A percentile compares a stretch with the other conserved stretches of the same genome.
Conservation (phyloP, 495 filamentous ascomycete species). For the Penicillium odoratum region DNA sequence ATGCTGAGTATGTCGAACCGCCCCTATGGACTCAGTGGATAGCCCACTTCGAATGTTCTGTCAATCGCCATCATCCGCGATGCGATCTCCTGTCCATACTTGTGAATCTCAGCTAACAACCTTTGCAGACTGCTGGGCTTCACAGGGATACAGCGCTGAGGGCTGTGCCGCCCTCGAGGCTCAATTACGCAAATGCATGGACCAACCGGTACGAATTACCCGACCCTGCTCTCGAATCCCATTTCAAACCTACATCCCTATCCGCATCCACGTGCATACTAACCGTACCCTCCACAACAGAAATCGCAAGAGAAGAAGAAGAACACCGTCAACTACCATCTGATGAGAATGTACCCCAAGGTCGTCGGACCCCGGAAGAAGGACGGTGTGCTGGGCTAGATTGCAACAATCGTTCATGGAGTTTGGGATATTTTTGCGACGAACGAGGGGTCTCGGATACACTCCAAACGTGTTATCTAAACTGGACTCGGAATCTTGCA, state of each 20-base stretch:
- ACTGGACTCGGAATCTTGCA: slow-evolving; percentile 5
- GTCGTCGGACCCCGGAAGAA: slow-evolving; percentile 73
- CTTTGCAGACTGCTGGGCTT: slow-evolving; percentile 86
- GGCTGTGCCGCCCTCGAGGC: slow-evolving; percentile 82
- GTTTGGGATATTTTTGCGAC: slow-evolving; percentile 21
- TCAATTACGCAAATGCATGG: slow-evolving; percentile 89
- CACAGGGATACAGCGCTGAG: slow-evolving; percentile 67
- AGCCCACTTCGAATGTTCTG: neutral
- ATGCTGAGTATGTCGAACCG: slow-evolving; percentile 72
- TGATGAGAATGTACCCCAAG: slow-evolving; percentile 80
- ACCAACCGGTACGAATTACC: slow-evolving; percentile 62
- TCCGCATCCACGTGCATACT: slow-evolving; percentile 5
- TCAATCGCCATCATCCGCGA: neutral
- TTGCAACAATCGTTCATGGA: slow-evolving; percentile 15
- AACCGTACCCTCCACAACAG: slow-evolving; percentile 36
- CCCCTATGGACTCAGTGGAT: neutral
- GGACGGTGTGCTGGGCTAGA: slow-evolving; percentile 48
- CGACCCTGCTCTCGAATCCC: neutral
- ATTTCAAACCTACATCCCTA: neutral
- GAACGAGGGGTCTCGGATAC: neutral
- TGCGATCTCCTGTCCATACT: neutral
- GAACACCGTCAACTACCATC: slow-evolving; percentile 94
- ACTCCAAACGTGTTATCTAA: neutral
- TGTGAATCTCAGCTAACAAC: slow-evolving; percentile 4
- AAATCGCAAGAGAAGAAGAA: slow-evolving; percentile 63